These are phyloP conservation scores for Cytospora piceicola DNA, from an alignment of 2,329 filamentous ascomycete genomes.

Conservation along the genomic window DNA sequence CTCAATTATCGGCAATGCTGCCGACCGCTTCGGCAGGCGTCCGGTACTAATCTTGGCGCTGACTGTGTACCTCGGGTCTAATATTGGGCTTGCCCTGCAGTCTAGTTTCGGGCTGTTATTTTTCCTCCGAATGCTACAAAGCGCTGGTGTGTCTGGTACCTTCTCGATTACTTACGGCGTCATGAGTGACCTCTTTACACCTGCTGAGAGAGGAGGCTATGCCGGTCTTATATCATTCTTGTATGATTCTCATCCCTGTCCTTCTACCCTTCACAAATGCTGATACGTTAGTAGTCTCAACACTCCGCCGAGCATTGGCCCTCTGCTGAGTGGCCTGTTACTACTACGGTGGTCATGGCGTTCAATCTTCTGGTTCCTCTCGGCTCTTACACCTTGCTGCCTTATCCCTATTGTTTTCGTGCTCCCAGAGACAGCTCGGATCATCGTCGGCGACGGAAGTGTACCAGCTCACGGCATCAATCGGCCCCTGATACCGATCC, in stretches of 20 bases:
- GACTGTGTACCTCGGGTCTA: slow-evolving; percentile 30
- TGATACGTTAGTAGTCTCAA: slow-evolving; percentile 1
- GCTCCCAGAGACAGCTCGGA: slow-evolving; percentile 9
- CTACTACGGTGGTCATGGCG: slow-evolving; percentile 20
- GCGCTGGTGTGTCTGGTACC: slow-evolving; percentile 32
- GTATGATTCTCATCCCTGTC: neutral
- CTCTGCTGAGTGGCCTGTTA: slow-evolving; percentile 15
- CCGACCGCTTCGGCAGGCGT: slow-evolving; percentile 30
- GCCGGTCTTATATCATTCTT: slow-evolving; percentile 26
- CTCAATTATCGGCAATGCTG: slow-evolving; percentile 26
- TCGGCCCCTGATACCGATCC: neutral
- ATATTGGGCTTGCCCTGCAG: slow-evolving; percentile 30
- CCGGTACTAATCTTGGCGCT: slow-evolving; percentile 26
- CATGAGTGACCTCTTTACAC: slow-evolving; percentile 32
- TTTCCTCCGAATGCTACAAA: slow-evolving; percentile 30
- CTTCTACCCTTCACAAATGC: neutral
- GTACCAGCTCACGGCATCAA: neutral
- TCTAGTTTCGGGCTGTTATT: slow-evolving; percentile 25
- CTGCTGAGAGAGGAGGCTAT: slow-evolving; percentile 32
- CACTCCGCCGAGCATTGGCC: slow-evolving; percentile 17
- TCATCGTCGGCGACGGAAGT: slow-evolving; percentile 1
- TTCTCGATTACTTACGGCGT: slow-evolving; percentile 32
- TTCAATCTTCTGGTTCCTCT: slow-evolving; percentile 20
- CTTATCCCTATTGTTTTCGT: slow-evolving; percentile 9
- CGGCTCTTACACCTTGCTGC: slow-evolving; percentile 15